Base-by-base conservation (phyloP, 805 yeast species). In the Metschnikowia continentalis region DNA sequence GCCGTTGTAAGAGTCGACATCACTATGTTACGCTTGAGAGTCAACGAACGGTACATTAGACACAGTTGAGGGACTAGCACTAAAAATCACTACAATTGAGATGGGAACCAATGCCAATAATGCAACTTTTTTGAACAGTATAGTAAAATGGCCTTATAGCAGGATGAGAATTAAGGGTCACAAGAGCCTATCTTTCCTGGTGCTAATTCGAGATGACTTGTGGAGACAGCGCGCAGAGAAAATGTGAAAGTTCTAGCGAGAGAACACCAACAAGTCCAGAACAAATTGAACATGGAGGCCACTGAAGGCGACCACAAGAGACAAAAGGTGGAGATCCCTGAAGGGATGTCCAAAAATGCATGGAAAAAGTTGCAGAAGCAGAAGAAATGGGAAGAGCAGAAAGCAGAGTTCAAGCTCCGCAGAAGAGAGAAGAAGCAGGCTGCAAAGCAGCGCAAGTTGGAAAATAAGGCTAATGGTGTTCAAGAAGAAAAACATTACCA, bases 311-410 rank as follows among this genome's bases (percentile, higher is more conserved):
- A 35, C 7, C 41, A 3, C 15, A 57, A 57, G 22, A 51, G 59
- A 36, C 61, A 57, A 37, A 57, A 54, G 42, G 47, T 55, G 30
- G 55, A 55, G 26, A 74, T 83, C 7, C 97, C 97, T 2, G 90
- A 82, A 51, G 97, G 96, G 5, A 85, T 92, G 88, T 83, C 95
- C 32, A 89, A 87, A 62, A 78, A 80, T 14, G 91, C 87, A 51
- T 92, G 90, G 87, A 92, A 92, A 67, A 83, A 83, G 59, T 75
- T 78, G 52, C 80, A 84, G 60, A 83, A 78, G 58, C 75, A 67
- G 53, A 72, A 77, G 59, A 71, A 72, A 54, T 82, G 86, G 77
- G 90, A 83, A 42, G 85, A 78, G 44, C 76, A 77, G 39, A 84
- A 87, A 62, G 88, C 78, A 1, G 84, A 81, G 47, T 81, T 78